phyloP scores from a whole-genome alignment of 257 asterid species.

The Echium plantagineum region DNA sequence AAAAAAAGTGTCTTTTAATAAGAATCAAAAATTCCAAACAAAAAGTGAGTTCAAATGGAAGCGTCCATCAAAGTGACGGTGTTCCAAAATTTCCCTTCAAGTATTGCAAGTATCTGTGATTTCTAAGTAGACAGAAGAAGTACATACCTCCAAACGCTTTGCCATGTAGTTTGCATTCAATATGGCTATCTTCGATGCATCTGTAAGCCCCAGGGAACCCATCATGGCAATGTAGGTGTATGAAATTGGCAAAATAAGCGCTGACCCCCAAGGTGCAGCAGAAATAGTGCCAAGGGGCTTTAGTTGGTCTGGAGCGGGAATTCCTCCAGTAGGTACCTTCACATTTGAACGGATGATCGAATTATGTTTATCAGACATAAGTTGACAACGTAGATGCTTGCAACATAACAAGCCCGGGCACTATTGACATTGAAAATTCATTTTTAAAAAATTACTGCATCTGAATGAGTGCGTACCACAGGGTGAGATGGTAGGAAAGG shows the following conservation, averaged over 20 bases:
- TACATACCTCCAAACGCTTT: constrained; percentile 77
- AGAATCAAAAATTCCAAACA: background rate
- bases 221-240: constrained; percentile 95
- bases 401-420: background rate
- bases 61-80: background rate
- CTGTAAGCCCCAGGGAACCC: constrained; percentile 90
- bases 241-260: constrained; percentile 93
- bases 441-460: background rate
- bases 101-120: background rate
- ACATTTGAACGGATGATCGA: constrained; percentile 3
- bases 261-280: constrained; percentile 99
- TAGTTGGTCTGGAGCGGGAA: constrained; percentile 65
- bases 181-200: constrained; percentile 92
- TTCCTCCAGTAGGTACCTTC: constrained; percentile 85
- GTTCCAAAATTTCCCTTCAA: background rate
- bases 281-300: constrained; percentile 88
- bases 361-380: background rate
- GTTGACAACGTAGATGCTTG: background rate
- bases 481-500: constrained; percentile 94
- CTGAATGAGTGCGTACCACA: constrained; percentile 44
- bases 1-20: background rate
- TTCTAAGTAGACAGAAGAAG: constrained; percentile 2
- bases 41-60: background rate
- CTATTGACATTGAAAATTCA: background rate
- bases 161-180: constrained; percentile 95